Base-by-base conservation (phyloP, 176 grass and related monocot species). In the Triticum timopheevii region DNA sequence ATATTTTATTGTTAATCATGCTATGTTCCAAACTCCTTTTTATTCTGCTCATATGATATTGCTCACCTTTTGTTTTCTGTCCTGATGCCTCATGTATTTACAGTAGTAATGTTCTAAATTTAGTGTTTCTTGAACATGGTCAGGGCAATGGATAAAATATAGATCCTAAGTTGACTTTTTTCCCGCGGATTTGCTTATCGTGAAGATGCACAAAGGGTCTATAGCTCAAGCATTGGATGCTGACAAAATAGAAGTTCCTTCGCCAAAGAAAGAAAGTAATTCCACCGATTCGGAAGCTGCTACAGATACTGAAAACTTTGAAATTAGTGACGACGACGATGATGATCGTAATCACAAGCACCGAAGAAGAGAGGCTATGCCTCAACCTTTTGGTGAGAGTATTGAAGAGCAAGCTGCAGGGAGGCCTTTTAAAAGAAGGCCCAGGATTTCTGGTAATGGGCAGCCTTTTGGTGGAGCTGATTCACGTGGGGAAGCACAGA, bases 281-380 rank as follows among this genome's bases (percentile, higher is more conserved):
- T 95, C 93, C 11, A 80, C 77, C 33, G 88, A 93, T 74, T 96
- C 90, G 84, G 92, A 96, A 83, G 85, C 87, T 75, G 80, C 73
- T 69, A 93, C 82, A 79, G 90, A 99, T 91, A 70, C 82, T 73
- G 92, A 90, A 84, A 91, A 89, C 72, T 73, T 87, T 15, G 92
- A 93, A 87, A 84, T 91, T 45, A 94, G 90, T 6, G 97, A 98
- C 20, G 92, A 94, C 1, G 93, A 98, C 28, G 95, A 98, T 0
- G 95, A 95, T 69, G 97, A 99, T 78, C 97, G 97, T 38, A 99
- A 99, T 69, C 97, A 99, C 76, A 99, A 99, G 88, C 97, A 99
- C 54, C 86, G 93, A 52, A 92, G 77, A 80, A 83, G 89, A 75
- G 97, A 99, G 25, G 87, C 85, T 73, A 90, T 78, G 28, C 86